phyloP scores from a whole-genome alignment of 352 stramenopile species.

The Halophytophthora polymorphica region DNA sequence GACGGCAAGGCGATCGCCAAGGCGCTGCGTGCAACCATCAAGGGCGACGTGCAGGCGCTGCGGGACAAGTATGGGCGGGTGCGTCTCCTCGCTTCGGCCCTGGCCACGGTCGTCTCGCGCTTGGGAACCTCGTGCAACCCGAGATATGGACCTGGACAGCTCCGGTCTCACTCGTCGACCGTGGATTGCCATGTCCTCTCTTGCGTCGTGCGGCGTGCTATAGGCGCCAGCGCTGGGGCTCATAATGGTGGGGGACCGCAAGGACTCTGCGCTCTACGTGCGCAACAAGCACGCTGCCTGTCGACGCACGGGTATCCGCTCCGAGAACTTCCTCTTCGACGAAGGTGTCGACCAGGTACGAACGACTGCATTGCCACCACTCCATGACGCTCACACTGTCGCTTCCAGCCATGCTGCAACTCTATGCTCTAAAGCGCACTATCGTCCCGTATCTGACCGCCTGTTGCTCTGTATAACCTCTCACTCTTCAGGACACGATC shows the following conservation, averaged over 20 bases:
- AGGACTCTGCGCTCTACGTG: conserved; percentile 97
- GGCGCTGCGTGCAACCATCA: conserved; percentile 57
- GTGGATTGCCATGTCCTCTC: too few species aligned
- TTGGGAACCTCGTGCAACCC: background rate
- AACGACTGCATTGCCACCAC: too few species aligned
- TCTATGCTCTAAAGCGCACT: background rate
- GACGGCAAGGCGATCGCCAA: conserved; percentile 69
- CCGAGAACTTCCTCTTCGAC: conserved; percentile 85
- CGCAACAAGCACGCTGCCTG: conserved; percentile 98
- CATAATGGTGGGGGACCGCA: conserved; percentile 96
- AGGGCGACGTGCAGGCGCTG: conserved; percentile 56
- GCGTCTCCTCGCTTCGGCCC: conserved; percentile 7
- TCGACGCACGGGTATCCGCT: conserved; percentile 90
- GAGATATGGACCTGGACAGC: too few species aligned
- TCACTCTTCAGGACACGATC: conserved; percentile 38
- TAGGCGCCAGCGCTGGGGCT: conserved; percentile 94
- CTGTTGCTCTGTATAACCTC: background rate
- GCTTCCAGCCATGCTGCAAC: too few species aligned
- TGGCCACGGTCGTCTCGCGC: background rate
- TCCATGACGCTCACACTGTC: too few species aligned
- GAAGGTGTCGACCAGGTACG: conserved; percentile 57
- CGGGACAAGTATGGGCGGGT: conserved; percentile 48
- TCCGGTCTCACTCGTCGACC: too few species aligned
- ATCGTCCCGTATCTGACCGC: background rate
- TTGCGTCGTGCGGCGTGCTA: background rate